Evolutionary conservation across 2,329 filamentous ascomycete genomes (phyloP).

Genomic region (Alternaria novae-zelandiae): DNA sequence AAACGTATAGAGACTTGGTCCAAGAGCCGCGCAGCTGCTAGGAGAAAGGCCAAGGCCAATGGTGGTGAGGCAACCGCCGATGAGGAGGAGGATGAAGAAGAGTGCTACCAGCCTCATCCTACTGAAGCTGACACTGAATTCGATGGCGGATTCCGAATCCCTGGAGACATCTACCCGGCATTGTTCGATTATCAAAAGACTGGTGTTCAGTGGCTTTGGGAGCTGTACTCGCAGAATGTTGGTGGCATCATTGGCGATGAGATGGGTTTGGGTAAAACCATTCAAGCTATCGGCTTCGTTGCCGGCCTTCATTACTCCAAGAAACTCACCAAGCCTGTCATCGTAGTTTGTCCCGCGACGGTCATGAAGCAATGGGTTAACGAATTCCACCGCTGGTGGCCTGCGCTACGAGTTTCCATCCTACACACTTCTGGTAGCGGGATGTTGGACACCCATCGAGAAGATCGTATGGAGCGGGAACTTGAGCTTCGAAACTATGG

Average conservation of each 20-base stretch:
- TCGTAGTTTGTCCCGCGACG: constrained; percentile 92
- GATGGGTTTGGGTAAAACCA: constrained; percentile 98
- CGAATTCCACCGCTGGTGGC: constrained; percentile 99
- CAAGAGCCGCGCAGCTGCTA: constrained; percentile 65
- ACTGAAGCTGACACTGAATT: constrained; percentile 77
- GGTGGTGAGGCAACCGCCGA: constrained; percentile 28
- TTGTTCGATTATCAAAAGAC: constrained; percentile 98
- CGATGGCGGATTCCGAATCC: constrained; percentile 77
- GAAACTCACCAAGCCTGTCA: constrained; percentile 80
- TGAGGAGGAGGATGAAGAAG: constrained; percentile 55
- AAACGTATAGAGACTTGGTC: constrained; percentile 78
- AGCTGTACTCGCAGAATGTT: constrained; percentile 86
- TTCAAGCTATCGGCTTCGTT: constrained; percentile 80
- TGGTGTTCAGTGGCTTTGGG: constrained; percentile 93
- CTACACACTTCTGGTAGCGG: constrained; percentile 94
- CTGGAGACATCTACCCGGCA: constrained; percentile 90
- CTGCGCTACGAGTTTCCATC: constrained; percentile 94
- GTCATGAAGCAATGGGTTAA: constrained; percentile 98
- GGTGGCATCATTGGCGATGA: constrained; percentile 97
- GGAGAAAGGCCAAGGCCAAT: constrained; percentile 54
- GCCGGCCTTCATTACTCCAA: constrained; percentile 92
- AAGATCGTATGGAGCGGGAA: constrained; percentile 67
- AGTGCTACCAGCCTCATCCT: constrained; percentile 89
- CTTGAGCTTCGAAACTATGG: constrained; percentile 60
- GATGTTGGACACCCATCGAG: constrained; percentile 79